These are phyloP conservation scores for Trichodelitschia bisporula DNA, from an alignment of 495 filamentous ascomycete genomes.

Conservation along the genomic window DNA sequence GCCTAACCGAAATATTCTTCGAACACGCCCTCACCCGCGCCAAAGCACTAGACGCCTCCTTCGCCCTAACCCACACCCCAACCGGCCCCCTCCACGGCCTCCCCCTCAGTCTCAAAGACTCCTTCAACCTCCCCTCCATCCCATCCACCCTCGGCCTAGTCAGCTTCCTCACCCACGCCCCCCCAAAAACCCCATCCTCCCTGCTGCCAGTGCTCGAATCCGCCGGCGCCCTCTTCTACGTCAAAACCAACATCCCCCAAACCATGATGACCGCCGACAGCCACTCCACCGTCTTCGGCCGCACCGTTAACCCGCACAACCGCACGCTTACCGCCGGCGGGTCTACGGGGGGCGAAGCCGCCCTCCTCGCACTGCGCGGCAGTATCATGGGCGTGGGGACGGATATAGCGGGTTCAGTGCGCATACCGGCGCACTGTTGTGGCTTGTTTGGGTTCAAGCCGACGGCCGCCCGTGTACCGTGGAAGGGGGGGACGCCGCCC, in stretches of 20 bases:
- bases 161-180: constrained; percentile 8
- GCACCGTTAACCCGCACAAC: constrained; percentile 38
- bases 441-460: constrained; percentile 2
- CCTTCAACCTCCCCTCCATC: too few species aligned
- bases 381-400: constrained; percentile 16
- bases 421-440: constrained; percentile 1
- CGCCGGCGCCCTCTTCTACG: constrained; percentile 25
- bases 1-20: constrained; percentile 17
- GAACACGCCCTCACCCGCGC: constrained; percentile 20
- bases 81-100: constrained; percentile 21
- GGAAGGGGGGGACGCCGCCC: constrained; percentile 3
- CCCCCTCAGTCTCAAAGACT: constrained; percentile 20
- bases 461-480: constrained; percentile 1
- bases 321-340: constrained; percentile 33
- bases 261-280: constrained; percentile 19
- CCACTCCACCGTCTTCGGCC: constrained; percentile 38
- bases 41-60: constrained; percentile 18
- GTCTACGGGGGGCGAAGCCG: constrained; percentile 33
- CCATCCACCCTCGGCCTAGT: constrained; percentile 10
- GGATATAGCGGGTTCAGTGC: constrained; percentile 12
- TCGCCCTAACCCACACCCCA: constrained; percentile 15
- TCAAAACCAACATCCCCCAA: constrained; percentile 31
- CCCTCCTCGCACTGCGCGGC: constrained; percentile 20
- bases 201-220: constrained; percentile 17
- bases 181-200: constrained; percentile 4